Percentiles rank a stretch among this genome's conserved stretches.
phyloP scores from a whole-genome alignment of 73 alveolate genomes.

The Paramecium tetraurelia region DNA sequence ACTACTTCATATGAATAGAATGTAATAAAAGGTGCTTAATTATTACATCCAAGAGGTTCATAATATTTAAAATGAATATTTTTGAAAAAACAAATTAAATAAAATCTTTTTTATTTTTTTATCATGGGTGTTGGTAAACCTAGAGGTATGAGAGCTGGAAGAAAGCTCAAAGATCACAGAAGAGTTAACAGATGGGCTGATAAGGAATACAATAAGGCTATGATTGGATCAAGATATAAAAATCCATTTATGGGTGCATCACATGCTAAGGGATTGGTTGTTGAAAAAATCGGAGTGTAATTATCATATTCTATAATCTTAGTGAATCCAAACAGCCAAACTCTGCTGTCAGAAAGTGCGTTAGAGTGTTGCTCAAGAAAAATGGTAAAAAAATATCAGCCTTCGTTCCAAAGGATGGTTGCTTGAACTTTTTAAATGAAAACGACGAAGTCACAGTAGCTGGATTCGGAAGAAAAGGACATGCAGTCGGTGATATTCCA shows the following conservation, averaged over 20 bases:
- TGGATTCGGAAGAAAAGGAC: slow-evolving; percentile 81
- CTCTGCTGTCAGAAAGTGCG: slow-evolving; percentile 82
- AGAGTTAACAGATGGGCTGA: slow-evolving; percentile 76
- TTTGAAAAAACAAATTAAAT: slow-evolving; percentile 15
- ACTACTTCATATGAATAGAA: not conserved
- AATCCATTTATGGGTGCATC: slow-evolving; percentile 80
- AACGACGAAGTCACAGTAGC: slow-evolving; percentile 77
- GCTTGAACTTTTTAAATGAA: slow-evolving; percentile 74
- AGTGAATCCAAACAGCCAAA: slow-evolving; percentile 78
- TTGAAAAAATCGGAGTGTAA: slow-evolving; percentile 70
- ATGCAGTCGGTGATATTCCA: slow-evolving; percentile 81
- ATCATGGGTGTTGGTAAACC: slow-evolving; percentile 65
- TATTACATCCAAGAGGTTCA: not conserved
- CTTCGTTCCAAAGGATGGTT: slow-evolving; percentile 78
- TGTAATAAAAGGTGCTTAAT: not conserved
- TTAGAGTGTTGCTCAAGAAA: slow-evolving; percentile 72
- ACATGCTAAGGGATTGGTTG: slow-evolving; percentile 79
- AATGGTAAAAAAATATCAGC: slow-evolving; percentile 72
- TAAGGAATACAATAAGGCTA: slow-evolving; percentile 73
- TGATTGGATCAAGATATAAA: slow-evolving; percentile 76
- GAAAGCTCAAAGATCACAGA: slow-evolving; percentile 62
- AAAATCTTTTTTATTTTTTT: not conserved
- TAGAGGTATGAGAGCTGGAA: slow-evolving; percentile 64
- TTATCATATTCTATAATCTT: not conserved
- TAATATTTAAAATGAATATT: not conserved